These are phyloP conservation scores for Xylariaceae sp. DNA, from an alignment of 2,329 filamentous ascomycete genomes.

Conservation along the genomic window DNA sequence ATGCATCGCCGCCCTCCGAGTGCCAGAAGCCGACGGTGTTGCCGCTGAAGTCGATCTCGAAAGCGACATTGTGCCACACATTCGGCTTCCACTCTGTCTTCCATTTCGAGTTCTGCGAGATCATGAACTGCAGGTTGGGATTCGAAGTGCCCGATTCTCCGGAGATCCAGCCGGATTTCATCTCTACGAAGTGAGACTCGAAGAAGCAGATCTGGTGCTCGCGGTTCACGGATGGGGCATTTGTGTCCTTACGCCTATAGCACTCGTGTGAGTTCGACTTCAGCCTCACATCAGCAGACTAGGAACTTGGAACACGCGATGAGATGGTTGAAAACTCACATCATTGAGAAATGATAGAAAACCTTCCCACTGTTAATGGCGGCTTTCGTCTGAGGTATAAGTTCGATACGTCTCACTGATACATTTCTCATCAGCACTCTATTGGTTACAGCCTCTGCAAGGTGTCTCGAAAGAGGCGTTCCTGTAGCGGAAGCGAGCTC, in stretches of 20 bases:
- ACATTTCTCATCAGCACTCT: no score
- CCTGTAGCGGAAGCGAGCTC: background rate
- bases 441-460: no score
- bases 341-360: conserved; percentile 70
- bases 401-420: conserved; percentile 62
- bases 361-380: conserved; percentile 63
- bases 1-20: conserved; percentile 56
- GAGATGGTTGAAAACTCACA: conserved; percentile 24
- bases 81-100: conserved; percentile 57
- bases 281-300: no score
- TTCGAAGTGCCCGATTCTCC: conserved; percentile 44
- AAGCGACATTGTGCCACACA: conserved; percentile 72
- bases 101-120: conserved; percentile 60
- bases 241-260: conserved; percentile 42
- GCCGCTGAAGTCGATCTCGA: conserved; percentile 63
- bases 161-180: conserved; percentile 64
- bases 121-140: conserved; percentile 61
- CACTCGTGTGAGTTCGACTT: no score
- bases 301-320: no score
- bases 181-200: conserved; percentile 71
- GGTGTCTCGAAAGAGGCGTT: no score
- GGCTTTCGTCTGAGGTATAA: conserved; percentile 68
- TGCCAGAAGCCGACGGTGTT: conserved; percentile 66
- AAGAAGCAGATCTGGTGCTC: conserved; percentile 65
- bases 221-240: conserved; percentile 57